Evolutionary conservation across 1,284 basidiomycete genomes (phyloP).

Genomic region (Tilletia horrida): DNA sequence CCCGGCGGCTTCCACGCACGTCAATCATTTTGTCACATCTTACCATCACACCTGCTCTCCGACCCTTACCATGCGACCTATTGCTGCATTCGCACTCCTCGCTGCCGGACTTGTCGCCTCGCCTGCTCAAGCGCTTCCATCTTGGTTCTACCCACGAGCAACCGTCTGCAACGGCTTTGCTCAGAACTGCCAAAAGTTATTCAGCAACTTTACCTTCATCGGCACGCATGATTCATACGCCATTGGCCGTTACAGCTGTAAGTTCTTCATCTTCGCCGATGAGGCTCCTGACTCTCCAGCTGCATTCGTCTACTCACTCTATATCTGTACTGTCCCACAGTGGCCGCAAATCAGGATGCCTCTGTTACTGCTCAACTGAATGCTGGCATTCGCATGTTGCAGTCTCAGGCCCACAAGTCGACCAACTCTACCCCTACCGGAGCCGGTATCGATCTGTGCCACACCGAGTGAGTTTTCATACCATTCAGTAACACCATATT

Average conservation of each 20-base stretch:
- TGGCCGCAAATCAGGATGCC: conserved; percentile 36
- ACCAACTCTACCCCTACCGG: conserved; percentile 56
- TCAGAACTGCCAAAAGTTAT: conserved; percentile 42
- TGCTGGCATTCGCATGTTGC: conserved; percentile 85
- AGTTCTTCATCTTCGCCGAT: not conserved
- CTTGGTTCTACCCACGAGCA: conserved; percentile 16
- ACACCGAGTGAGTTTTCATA: conserved; percentile 22
- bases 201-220: conserved; percentile 51
- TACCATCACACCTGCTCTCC: too few species aligned
- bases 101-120: too few species aligned
- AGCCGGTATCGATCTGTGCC: conserved; percentile 49
- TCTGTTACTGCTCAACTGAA: conserved; percentile 75
- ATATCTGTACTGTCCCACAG: not conserved
- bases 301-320: too few species aligned
- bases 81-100: too few species aligned
- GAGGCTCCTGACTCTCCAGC: too few species aligned
- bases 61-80: too few species aligned
- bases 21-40: too few species aligned
- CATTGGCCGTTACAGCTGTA: conserved; percentile 23
- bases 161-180: conserved; percentile 47
- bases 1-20: not conserved
- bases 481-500: not conserved
- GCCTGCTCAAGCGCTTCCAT: too few species aligned
- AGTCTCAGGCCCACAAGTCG: conserved; percentile 76
- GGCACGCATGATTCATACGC: conserved; percentile 51